Percentiles rank a stretch among this genome's conserved stretches.
Conservation (phyloP, 2,329 filamentous ascomycete species). For the Periconia macrospinosa region DNA sequence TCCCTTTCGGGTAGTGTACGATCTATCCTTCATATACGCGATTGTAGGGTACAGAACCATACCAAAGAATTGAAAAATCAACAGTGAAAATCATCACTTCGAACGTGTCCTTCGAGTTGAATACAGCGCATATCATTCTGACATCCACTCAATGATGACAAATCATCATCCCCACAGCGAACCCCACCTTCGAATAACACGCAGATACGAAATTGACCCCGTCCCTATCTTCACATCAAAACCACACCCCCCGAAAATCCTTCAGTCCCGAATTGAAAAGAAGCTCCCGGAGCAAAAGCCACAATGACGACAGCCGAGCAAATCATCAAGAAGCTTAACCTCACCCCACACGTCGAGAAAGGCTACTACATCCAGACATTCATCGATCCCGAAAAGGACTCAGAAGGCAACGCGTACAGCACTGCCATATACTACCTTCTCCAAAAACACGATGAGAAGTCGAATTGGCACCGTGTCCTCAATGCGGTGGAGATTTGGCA, state of each 20-base stretch:
- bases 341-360: conserved; percentile 52
- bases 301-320: conserved; percentile 38
- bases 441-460: conserved; percentile 46
- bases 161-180: neutral
- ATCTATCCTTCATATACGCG: too few species aligned
- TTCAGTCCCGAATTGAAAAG: neutral
- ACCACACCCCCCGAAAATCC: too few species aligned
- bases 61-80: too few species aligned
- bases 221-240: neutral
- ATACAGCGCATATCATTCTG: neutral
- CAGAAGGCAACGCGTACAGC: conserved; percentile 46
- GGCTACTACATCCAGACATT: conserved; percentile 55
- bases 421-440: conserved; percentile 59
- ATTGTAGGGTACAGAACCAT: too few species aligned
- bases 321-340: conserved; percentile 48
- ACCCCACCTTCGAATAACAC: neutral
- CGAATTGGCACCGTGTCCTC: conserved; percentile 54
- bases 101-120: neutral
- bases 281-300: neutral
- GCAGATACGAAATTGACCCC: neutral
- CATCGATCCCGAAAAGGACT: conserved; percentile 38
- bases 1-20: too few species aligned
- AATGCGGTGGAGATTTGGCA: conserved; percentile 57
- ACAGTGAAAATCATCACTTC: too few species aligned
- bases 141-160: neutral